Conservation (phyloP, 345 rosid species). For the Zanthoxylum bungeanum region DNA sequence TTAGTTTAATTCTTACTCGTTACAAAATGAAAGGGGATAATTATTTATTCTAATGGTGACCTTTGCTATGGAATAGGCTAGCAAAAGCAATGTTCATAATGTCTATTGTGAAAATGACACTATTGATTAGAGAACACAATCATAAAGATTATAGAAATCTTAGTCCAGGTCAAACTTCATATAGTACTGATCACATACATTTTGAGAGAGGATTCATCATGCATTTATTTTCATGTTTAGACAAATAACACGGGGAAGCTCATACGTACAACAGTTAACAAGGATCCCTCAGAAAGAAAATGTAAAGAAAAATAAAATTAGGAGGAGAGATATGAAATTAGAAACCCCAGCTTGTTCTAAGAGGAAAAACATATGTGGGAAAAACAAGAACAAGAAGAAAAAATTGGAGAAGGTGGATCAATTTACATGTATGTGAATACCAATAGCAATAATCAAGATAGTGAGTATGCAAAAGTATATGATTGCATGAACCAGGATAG, state of each 20-base stretch:
- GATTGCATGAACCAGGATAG: slow-evolving; percentile 84
- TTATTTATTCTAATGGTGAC: neutral
- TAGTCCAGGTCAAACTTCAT: neutral
- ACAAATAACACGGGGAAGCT: neutral
- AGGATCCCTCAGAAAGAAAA: neutral
- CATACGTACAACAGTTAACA: neutral
- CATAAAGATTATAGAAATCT: neutral
- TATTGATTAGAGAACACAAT: neutral
- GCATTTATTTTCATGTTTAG: neutral
- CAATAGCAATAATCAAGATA: slow-evolving; percentile 73
- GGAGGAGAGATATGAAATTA: neutral
- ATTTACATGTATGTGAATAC: slow-evolving; percentile 49
- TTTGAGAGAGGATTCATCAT: neutral
- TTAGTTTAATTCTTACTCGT: neutral
- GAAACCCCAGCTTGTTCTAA: neutral
- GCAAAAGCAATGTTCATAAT: neutral
- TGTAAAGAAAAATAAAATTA: neutral
- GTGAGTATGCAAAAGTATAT: slow-evolving; percentile 77
- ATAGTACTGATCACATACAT: neutral
- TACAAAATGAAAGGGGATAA: neutral
- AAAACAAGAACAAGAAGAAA: neutral
- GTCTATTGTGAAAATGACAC: neutral
- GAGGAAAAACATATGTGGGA: neutral
- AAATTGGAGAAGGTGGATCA: slow-evolving; percentile 10
- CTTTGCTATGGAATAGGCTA: neutral